A percentile compares a stretch with the other conserved stretches of the same genome.
phyloP scores from a whole-genome alignment of 208 protist genomes.

The Wallacemonas collosoma region DNA sequence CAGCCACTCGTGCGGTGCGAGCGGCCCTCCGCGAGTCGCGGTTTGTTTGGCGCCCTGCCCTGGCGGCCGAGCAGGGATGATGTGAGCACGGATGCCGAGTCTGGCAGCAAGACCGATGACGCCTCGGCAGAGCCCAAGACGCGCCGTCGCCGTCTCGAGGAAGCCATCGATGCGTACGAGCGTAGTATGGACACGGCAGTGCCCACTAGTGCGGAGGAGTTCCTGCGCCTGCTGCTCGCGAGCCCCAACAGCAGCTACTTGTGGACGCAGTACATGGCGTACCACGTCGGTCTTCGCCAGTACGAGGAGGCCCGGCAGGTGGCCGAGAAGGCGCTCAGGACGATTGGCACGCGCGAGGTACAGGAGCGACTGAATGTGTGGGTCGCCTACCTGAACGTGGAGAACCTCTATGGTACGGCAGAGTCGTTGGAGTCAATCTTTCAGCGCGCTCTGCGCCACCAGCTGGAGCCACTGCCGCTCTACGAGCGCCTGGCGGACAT shows the following conservation, averaged over 20 bases:
- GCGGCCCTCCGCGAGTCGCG: background rate
- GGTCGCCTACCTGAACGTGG: slow-evolving; percentile 94
- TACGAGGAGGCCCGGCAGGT: slow-evolving; percentile 90
- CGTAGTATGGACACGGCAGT: slow-evolving; percentile 62
- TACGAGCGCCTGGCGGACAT: slow-evolving; percentile 90
- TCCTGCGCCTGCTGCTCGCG: slow-evolving; percentile 85
- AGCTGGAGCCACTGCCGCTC: slow-evolving; percentile 57
- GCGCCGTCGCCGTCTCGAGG: slow-evolving; percentile 73
- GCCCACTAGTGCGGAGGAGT: slow-evolving; percentile 88
- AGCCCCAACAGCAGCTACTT: slow-evolving; percentile 93
- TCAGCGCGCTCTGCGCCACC: slow-evolving; percentile 72
- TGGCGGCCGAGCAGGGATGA: slow-evolving; percentile 49
- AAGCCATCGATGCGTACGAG: slow-evolving; percentile 88
- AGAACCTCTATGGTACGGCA: slow-evolving; percentile 91
- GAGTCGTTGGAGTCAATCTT: slow-evolving; percentile 90
- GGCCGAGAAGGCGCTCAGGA: slow-evolving; percentile 88
- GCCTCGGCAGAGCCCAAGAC: slow-evolving; percentile 28
- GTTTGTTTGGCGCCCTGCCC: slow-evolving; percentile 68
- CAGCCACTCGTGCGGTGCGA: slow-evolving; percentile 48
- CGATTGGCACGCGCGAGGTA: slow-evolving; percentile 83
- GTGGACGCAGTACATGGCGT: slow-evolving; percentile 94
- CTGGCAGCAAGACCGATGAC: too few relatives aligned
- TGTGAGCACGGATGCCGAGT: slow-evolving; percentile 11
- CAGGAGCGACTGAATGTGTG: slow-evolving; percentile 93
- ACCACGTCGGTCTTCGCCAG: slow-evolving; percentile 82